phyloP scores from a whole-genome alignment of 2,329 filamentous ascomycete genomes.

The Hypoxylon sp. region DNA sequence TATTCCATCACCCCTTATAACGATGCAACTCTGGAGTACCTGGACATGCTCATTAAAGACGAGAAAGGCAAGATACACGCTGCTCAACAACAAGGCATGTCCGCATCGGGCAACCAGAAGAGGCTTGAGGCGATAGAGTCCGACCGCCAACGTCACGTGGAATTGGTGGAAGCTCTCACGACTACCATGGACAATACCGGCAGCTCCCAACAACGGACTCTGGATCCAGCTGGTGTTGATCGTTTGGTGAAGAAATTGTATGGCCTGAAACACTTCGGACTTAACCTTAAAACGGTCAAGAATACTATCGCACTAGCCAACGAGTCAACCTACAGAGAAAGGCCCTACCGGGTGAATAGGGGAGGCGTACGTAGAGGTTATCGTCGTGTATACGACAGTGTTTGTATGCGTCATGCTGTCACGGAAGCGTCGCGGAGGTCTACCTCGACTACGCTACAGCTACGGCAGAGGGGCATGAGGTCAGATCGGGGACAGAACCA shows the following conservation, averaged over 20 bases:
- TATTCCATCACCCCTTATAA: slow-evolving; percentile 59
- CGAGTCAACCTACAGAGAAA: background rate
- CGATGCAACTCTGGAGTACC: slow-evolving; percentile 56
- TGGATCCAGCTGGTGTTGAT: background rate
- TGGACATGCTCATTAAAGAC: slow-evolving; percentile 57
- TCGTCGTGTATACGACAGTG: background rate
- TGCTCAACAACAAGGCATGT: background rate
- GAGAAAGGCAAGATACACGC: slow-evolving; percentile 43
- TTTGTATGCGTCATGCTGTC: background rate
- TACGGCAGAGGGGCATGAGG: background rate
- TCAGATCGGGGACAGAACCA: background rate
- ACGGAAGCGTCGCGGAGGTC: background rate
- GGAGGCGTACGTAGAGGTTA: background rate
- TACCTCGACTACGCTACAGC: background rate
- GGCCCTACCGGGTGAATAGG: background rate
- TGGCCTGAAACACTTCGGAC: background rate
- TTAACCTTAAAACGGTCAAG: background rate
- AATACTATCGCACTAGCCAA: background rate
- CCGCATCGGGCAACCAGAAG: background rate
- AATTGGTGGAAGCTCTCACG: slow-evolving; percentile 3
- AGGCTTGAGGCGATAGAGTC: background rate
- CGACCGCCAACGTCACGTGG: slow-evolving; percentile 1
- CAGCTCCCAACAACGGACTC: background rate
- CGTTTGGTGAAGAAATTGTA: background rate
- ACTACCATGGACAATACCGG: background rate